Percentiles rank a stretch among this genome's conserved stretches.
Conservation (phyloP, 2,329 filamentous ascomycete species). For the Monosporascus ibericus region DNA sequence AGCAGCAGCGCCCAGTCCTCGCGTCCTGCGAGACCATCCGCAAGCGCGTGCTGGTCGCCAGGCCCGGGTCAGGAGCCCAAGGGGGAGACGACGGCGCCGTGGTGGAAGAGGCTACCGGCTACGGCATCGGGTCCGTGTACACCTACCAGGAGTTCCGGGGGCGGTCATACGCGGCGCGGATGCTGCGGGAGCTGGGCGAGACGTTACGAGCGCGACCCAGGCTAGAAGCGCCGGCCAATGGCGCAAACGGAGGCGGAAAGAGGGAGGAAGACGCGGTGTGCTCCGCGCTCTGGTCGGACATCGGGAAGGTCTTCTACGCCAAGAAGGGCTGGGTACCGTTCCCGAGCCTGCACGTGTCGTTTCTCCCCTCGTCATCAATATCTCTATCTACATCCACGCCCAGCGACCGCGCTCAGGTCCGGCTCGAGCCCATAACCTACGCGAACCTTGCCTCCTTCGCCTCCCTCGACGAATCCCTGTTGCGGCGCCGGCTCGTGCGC, state of each 20-base stretch:
- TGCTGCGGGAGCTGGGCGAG: slow-evolving; percentile 61
- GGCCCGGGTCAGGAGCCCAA: slow-evolving; percentile 25
- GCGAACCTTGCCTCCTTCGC: slow-evolving; percentile 58
- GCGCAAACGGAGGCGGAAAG: slow-evolving; percentile 1
- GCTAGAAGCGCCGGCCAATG: slow-evolving; percentile 6
- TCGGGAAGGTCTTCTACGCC: slow-evolving; percentile 78
- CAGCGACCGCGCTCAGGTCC: not conserved
- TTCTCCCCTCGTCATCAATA: slow-evolving; percentile 37
- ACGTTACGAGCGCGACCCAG: slow-evolving; percentile 32
- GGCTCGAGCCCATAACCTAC: slow-evolving; percentile 41
- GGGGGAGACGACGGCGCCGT: slow-evolving; percentile 17
- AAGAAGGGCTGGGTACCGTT: slow-evolving; percentile 71
- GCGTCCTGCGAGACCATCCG: slow-evolving; percentile 59
- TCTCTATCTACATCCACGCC: slow-evolving; percentile 21
- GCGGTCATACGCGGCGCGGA: slow-evolving; percentile 69
- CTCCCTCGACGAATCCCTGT: slow-evolving; percentile 54
- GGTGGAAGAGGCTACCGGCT: slow-evolving; percentile 52
- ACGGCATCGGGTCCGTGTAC: slow-evolving; percentile 79
- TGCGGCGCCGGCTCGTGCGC: slow-evolving; percentile 47
- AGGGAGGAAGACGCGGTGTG: slow-evolving; percentile 41
- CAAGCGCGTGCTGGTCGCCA: slow-evolving; percentile 48
- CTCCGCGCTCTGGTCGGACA: slow-evolving; percentile 80
- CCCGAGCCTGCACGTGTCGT: slow-evolving; percentile 64
- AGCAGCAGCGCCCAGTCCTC: slow-evolving; percentile 42
- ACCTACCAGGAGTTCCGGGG: slow-evolving; percentile 61